A percentile compares a stretch with the other conserved stretches of the same genome.
Conservation (phyloP, 345 rosid species). For the Populus deltoides region DNA sequence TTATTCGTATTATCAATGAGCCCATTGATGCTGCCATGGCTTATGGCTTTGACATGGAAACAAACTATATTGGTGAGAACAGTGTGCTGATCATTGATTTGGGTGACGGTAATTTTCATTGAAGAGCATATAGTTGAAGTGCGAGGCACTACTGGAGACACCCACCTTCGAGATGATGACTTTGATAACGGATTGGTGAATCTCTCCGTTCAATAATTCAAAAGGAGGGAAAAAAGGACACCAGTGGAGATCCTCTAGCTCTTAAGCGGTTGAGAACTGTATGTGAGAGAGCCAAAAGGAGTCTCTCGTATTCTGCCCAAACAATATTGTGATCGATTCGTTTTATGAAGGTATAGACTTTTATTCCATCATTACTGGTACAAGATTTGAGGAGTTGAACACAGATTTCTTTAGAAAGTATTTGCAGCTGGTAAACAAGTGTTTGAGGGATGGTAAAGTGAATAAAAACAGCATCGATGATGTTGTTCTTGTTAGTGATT, state of each 20-base stretch:
- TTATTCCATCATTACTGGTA: neutral
- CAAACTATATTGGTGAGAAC: neutral
- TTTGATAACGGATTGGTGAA: conserved; percentile 25
- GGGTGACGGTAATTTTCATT: conserved; percentile 4
- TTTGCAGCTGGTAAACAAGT: neutral
- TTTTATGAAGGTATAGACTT: neutral
- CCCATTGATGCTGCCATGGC: conserved; percentile 14
- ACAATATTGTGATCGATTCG: neutral
- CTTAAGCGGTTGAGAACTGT: neutral
- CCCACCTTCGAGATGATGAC: conserved; percentile 10
- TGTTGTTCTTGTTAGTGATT: conserved; percentile 46
- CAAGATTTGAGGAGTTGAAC: neutral
- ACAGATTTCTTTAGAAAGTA: neutral
- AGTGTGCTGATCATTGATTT: conserved; percentile 5
- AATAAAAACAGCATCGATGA: conserved; percentile 12
- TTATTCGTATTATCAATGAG: conserved; percentile 3
- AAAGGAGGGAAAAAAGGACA: conserved; percentile 30
- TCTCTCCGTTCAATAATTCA: conserved; percentile 37
- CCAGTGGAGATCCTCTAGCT: conserved; percentile 17
- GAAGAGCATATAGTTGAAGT: conserved; percentile 4
- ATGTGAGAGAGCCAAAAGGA: neutral
- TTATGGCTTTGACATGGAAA: conserved; percentile 7
- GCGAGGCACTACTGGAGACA: conserved; percentile 9
- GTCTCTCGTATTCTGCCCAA: neutral
- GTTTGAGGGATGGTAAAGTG: neutral